phyloP scores from a whole-genome alignment of 768 basidiomycete species.

The Lyophyllum decastes region DNA sequence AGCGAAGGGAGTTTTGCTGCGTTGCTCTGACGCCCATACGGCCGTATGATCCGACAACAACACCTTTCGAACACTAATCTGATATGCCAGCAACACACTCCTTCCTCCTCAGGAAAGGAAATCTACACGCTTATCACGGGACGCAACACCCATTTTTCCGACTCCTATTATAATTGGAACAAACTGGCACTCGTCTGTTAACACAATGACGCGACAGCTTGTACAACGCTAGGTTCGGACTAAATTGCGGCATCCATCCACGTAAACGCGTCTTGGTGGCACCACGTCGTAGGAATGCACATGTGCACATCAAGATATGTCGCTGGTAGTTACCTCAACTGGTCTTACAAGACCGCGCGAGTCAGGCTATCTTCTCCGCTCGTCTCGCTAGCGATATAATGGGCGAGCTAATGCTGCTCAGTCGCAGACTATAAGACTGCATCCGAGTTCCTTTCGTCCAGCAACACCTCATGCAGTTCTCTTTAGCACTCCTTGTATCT shows the following conservation, averaged over 20 bases:
- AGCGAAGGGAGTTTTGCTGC: not conserved
- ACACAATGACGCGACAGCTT: not conserved
- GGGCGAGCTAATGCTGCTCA: not conserved
- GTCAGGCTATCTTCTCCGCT: not conserved
- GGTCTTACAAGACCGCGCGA: not conserved
- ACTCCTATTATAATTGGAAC: not conserved
- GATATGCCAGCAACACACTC: not conserved
- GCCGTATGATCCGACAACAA: not conserved
- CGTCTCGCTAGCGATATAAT: not conserved
- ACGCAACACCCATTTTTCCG: not conserved
- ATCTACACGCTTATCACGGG: not conserved
- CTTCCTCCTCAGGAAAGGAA: constrained; percentile 1
- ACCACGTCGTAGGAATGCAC: not conserved
- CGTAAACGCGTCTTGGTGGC: not conserved
- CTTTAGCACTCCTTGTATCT: not conserved
- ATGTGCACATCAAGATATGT: not conserved
- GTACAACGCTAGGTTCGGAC: not conserved
- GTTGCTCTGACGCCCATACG: not conserved
- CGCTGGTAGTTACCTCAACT: not conserved
- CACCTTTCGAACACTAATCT: not conserved
- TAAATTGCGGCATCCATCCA: not conserved
- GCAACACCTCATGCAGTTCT: not conserved
- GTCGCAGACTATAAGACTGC: not conserved
- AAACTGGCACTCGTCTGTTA: not conserved
- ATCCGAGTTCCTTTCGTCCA: not conserved